These are phyloP conservation scores for Imleria badia DNA, from an alignment of 768 basidiomycete species.

Conservation along the genomic window DNA sequence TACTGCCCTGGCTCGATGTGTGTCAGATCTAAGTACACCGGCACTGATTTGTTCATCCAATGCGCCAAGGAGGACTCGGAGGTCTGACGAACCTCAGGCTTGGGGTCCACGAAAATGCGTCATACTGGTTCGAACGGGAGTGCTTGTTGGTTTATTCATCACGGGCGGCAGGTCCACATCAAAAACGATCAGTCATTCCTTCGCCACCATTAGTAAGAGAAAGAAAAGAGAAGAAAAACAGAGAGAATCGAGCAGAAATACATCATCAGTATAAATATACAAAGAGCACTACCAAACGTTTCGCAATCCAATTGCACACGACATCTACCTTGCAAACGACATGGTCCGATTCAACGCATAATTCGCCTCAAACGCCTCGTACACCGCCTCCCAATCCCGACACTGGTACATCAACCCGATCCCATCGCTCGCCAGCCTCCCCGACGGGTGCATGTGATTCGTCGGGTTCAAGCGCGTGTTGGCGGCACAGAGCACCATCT, in stretches of 20 bases:
- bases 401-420: constrained; percentile 24
- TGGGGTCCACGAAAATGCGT: no score
- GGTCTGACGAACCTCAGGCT: no score
- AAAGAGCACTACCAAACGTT: no score
- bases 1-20: no score
- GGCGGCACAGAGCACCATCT: constrained; percentile 38
- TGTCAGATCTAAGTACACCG: no score
- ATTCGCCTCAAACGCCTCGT: constrained; percentile 21
- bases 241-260: background rate
- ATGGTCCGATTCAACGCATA: constrained; percentile 21
- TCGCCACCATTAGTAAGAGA: background rate
- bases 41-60: no score
- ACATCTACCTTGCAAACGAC: constrained; percentile 3
- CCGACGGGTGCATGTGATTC: constrained; percentile 12
- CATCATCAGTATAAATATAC: background rate
- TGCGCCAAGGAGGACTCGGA: no score
- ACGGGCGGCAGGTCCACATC: no score
- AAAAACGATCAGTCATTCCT: background rate
- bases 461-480: constrained; percentile 33
- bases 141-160: no score
- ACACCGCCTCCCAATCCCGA: constrained; percentile 22
- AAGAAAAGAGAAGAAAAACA: background rate
- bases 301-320: background rate
- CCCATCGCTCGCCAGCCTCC: constrained; percentile 17
- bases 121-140: no score